Evolutionary conservation across 257 asterid genomes (phyloP).

Genomic region (Plantago major): DNA sequence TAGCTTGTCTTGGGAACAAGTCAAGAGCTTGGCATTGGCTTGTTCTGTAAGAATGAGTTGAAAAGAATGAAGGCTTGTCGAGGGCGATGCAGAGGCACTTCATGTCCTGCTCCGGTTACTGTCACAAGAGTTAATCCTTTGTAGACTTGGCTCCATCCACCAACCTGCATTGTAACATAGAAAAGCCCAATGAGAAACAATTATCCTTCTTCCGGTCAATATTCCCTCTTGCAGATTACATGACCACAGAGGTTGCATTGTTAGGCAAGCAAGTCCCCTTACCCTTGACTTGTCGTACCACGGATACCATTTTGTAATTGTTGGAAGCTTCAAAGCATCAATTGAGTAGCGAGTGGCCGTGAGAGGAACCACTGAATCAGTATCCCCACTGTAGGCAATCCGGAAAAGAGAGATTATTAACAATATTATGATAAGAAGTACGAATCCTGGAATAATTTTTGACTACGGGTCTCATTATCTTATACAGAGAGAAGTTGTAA

Average conservation of each 20-base stretch:
- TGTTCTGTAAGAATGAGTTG: slow-evolving; percentile 67
- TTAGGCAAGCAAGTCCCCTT: slow-evolving; percentile 6
- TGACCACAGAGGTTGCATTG: background rate
- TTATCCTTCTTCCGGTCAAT: background rate
- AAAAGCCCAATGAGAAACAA: slow-evolving; percentile 2
- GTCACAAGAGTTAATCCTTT: slow-evolving; percentile 85
- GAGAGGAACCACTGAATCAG: slow-evolving; percentile 89
- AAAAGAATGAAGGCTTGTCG: slow-evolving; percentile 80
- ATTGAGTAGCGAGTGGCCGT: slow-evolving; percentile 97
- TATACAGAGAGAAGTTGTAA: no score
- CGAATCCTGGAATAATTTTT: background rate
- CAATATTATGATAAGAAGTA: background rate
- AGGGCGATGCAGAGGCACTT: slow-evolving; percentile 97
- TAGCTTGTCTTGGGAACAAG: slow-evolving; percentile 11
- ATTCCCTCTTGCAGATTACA: no score
- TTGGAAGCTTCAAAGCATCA: slow-evolving; percentile 86
- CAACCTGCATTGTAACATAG: slow-evolving; percentile 48
- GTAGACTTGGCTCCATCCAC: slow-evolving; percentile 98
- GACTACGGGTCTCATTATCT: no score
- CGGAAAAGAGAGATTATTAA: background rate
- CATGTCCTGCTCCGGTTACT: slow-evolving; percentile 92
- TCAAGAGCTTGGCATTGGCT: slow-evolving; percentile 54
- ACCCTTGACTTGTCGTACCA: slow-evolving; percentile 89
- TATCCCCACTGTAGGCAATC: slow-evolving; percentile 65
- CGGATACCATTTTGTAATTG: slow-evolving; percentile 72